Base-by-base conservation (phyloP, 2,329 filamentous ascomycete species). In the Stenocarpella maydis region DNA sequence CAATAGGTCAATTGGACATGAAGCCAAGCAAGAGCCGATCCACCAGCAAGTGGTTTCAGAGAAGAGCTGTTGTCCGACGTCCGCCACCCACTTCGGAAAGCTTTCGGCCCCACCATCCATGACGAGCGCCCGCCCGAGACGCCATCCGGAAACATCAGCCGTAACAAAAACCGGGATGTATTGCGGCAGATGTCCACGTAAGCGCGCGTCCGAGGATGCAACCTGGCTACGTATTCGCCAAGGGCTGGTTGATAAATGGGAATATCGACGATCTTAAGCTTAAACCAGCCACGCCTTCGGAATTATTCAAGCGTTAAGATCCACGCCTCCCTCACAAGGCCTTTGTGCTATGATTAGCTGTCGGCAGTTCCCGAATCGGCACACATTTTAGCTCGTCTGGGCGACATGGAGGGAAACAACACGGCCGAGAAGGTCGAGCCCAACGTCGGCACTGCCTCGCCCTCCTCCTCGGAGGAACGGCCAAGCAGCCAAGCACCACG, bases 261-360 rank as follows among this genome's bases (percentile, higher is more conserved):
- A n/a, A 58, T 26, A 58, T 58, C 53, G 53, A 58, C 53, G 34
- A 41, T 58, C 53, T 58, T 26, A 58, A 58, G 53, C 53, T 58
- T 58, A 58, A 58, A 58, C n/a, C n/a, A n/a, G n/a, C 26, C 41
- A 17, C 34, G 41, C n/a, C 53, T 58, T 34, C 37, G n/a, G 5
- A 7, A 58, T 58, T 34, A 41, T 34, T 58, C 34, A 41, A 26
- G 53, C 26, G 12, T n/a, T 58, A 58, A 58, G 53, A 41, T 26
- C 34, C 53, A 41, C 37, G 53, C 37, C 53, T 58, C 12, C n/a
- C 21, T 28, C 53, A 58, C 31, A 37, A n/a, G n/a, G 34, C 37
- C 37, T 41, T 34, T 58, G 34, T 41, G 53, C 53, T 41, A 58
- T 41, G 53, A 58, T 58, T 58, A 58, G 53, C 26, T 41, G 53